Evolutionary conservation across 78 protist genomes (phyloP).

Genomic region (Emiliania huxleyi): DNA sequence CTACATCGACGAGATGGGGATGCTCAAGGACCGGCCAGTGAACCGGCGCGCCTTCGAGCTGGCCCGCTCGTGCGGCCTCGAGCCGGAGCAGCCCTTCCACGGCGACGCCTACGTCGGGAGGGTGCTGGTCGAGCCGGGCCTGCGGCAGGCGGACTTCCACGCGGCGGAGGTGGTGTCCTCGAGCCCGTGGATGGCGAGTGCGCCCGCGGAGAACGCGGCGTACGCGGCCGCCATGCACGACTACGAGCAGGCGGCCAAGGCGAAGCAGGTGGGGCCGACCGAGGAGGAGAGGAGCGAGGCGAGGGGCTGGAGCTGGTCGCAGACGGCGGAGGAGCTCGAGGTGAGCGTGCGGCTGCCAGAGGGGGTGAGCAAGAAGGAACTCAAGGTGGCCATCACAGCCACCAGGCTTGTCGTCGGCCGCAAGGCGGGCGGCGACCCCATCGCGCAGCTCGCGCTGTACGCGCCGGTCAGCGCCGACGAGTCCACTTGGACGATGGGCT

Average conservation of each 20-base stretch:
- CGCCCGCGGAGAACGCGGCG: neutral
- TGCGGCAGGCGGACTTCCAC: neutral
- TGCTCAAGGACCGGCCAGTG: neutral
- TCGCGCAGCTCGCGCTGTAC: neutral
- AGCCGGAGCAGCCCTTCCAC: neutral
- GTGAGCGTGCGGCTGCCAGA: neutral
- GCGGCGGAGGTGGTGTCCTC: neutral
- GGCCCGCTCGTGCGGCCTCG: neutral
- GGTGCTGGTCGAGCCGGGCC: neutral
- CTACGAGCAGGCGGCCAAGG: neutral
- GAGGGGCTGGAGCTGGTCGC: neutral
- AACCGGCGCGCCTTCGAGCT: neutral
- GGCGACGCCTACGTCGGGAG: neutral
- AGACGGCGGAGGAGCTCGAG: neutral
- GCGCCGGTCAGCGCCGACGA: neutral
- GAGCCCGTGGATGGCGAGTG: neutral
- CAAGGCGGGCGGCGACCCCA: neutral
- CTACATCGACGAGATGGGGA: neutral
- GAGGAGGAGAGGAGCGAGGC: neutral
- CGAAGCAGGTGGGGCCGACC: neutral
- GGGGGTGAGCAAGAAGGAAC: neutral
- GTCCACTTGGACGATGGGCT: neutral
- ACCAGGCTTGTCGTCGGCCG: too few relatives aligned
- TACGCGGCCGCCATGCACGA: neutral
- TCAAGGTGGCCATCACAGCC: neutral